Percentiles rank a stretch among this genome's conserved stretches.
Evolutionary conservation across 768 basidiomycete genomes (phyloP).

Genomic region (Phlebiopsis flavidoalba): DNA sequence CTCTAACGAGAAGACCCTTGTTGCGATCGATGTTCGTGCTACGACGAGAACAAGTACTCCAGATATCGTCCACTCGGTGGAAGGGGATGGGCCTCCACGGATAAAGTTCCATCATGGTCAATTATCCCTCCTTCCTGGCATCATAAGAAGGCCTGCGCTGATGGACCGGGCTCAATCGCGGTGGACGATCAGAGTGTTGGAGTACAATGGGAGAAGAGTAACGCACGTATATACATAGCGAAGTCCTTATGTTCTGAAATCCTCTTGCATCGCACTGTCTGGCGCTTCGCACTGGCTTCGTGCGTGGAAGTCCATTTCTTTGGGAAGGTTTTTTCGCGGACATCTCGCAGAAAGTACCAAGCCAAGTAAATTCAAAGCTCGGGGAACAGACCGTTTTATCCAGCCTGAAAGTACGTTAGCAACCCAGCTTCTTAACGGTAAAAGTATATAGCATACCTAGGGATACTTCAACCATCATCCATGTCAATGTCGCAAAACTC

Average conservation of each 20-base stretch:
- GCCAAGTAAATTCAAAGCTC: constrained; percentile 92
- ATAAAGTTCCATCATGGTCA: constrained; percentile 99
- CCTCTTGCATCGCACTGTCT: constrained; percentile 54
- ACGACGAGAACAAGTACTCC: constrained; percentile 72
- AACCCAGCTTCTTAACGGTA: neutral
- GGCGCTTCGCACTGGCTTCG: constrained; percentile 87
- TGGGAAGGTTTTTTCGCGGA: constrained; percentile 85
- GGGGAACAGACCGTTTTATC: constrained; percentile 91
- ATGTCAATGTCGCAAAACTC: constrained; percentile 93
- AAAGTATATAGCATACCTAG: constrained; percentile 39
- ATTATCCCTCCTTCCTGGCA: constrained; percentile 76
- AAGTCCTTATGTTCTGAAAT: constrained; percentile 70
- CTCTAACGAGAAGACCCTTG: constrained; percentile 86
- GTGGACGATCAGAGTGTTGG: neutral
- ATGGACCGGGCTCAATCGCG: neutral
- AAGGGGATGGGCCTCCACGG: constrained; percentile 75
- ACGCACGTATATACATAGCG: constrained; percentile 75
- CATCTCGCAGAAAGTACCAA: constrained; percentile 96
- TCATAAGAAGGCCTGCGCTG: constrained; percentile 63
- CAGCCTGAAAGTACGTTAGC: constrained; percentile 42
- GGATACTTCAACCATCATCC: constrained; percentile 74
- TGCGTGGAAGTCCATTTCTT: constrained; percentile 94
- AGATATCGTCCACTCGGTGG: constrained; percentile 90
- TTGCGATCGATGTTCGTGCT: constrained; percentile 87
- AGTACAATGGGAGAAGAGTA: neutral